phyloP scores from a whole-genome alignment of 2,329 filamentous ascomycete species.

The Aspergillus bombycis region DNA sequence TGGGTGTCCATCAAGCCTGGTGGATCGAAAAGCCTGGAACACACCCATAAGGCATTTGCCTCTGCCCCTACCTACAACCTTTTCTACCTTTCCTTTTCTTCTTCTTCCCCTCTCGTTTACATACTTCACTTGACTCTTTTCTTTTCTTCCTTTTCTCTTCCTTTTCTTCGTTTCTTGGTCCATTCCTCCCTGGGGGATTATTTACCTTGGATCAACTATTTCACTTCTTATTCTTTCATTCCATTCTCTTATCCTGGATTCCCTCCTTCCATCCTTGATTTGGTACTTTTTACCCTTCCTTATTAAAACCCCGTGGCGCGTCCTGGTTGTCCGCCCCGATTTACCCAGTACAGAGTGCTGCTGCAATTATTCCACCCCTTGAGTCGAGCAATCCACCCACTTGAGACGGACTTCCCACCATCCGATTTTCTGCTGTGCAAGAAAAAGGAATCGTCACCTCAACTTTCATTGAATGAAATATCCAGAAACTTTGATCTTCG shows the following conservation, averaged over 20 bases:
- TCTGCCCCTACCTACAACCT: conserved; percentile 8
- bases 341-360: conserved; percentile 22
- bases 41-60: neutral
- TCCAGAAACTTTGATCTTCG: conserved; percentile 14
- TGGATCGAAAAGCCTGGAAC: conserved; percentile 7
- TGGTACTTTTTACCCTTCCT: conserved; percentile 8
- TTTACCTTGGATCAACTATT: conserved; percentile 23
- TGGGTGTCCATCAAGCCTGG: neutral
- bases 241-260: conserved; percentile 32
- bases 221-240: conserved; percentile 27
- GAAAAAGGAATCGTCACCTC: conserved; percentile 15
- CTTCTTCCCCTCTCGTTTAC: conserved; percentile 11
- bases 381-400: conserved; percentile 25
- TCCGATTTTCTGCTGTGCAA: conserved; percentile 36
- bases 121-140: conserved; percentile 19
- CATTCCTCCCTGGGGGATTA: conserved; percentile 18
- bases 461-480: conserved; percentile 24
- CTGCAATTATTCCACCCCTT: conserved; percentile 23
- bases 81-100: conserved; percentile 10
- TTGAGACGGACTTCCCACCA: conserved; percentile 11
- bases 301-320: conserved; percentile 26
- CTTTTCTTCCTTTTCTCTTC: conserved; percentile 27
- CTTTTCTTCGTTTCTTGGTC: conserved; percentile 24
- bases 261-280: conserved; percentile 24
- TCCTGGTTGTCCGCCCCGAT: conserved; percentile 47